Evolutionary conservation across 2,329 filamentous ascomycete species (phyloP), one percentile per base, ranked within the genome.

Genomic region (Fragosphaeria purpurea): DNA sequence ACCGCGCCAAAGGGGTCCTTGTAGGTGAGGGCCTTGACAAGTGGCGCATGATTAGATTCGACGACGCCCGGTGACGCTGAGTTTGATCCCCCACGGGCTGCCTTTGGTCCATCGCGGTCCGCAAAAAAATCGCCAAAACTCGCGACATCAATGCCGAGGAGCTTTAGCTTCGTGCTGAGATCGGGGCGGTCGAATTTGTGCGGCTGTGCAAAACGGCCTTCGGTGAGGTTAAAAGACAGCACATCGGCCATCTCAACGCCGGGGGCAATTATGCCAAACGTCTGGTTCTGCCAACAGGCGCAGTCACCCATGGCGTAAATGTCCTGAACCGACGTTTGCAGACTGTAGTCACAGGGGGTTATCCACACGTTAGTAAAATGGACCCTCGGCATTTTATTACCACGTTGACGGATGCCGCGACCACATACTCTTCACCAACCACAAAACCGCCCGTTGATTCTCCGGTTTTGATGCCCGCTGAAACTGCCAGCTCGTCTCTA

Each of bases 51-150:
- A 77, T 51, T 78, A 71, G 4, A 74, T 80, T 41, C 77, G 22
- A 22, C 22, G 22, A 22, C 22, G 22, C 22, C 22, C 0, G 77
- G 74, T 4, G 76, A 72, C 1, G 76, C 69, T 4, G 4, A 77
- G 77, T 51, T 78, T 71, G 4, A 74, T 80, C 41, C 77, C 63
- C 38, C 65, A 37, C 7, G 7, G 35, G 11, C 44, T 10, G 11
- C 34, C 6, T 9, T 13, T 0, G 88, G 87, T 0, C 88, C 88
- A 61, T 95, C 86, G 34, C 86, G 74, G 59, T 95, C 89, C 0
- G 89, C 89, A 57, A 95, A 95, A 71, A 90, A 95, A 63, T 95
- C 90, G 0, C 90, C 89, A 62, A 95, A 95, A 61, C 86, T 93
- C 13, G 90, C 90, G 5, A 95, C 90, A 57, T 95, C 87, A 7